Conservation (phyloP, 768 basidiomycete species). For the Psilocybe tampanensis region DNA sequence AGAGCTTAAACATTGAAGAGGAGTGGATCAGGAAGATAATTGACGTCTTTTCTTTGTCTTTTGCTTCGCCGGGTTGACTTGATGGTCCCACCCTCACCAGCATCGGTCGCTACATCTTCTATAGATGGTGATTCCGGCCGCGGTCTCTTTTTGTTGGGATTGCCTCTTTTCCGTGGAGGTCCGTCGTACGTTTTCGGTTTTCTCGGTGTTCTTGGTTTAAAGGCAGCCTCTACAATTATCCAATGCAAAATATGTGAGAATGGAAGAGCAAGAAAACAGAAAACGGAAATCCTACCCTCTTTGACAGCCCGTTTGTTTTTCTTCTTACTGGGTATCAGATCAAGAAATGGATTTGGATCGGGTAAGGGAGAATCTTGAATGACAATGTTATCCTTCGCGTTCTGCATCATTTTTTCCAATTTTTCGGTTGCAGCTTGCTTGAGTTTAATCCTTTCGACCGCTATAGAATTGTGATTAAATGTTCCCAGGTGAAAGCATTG, state of each 20-base stretch:
- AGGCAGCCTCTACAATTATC: background rate
- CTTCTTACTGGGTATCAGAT: background rate
- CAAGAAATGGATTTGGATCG: background rate
- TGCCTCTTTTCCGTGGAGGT: background rate
- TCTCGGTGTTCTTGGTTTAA: background rate
- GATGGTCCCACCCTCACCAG: background rate
- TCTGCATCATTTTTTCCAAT: slow-evolving; percentile 2
- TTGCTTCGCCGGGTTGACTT: slow-evolving; percentile 1
- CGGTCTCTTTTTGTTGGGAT: background rate
- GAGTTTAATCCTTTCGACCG: slow-evolving; percentile 17
- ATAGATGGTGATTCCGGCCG: background rate
- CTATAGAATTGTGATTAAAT: background rate
- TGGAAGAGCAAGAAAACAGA: background rate
- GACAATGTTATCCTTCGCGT: background rate
- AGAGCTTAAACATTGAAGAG: background rate
- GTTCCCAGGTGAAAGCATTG: background rate
- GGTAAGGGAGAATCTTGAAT: background rate
- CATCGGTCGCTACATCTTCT: background rate
- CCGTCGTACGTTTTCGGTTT: background rate
- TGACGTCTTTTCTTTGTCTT: background rate
- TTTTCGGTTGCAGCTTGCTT: slow-evolving; percentile 5
- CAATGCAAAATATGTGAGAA: background rate
- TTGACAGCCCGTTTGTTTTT: background rate
- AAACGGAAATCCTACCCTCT: slow-evolving; percentile 8
- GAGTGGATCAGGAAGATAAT: background rate